Percentiles rank a stretch among this genome's conserved stretches.
phyloP scores from a whole-genome alignment of 2,329 filamentous ascomycete species.

The Fusarium goolgardi region DNA sequence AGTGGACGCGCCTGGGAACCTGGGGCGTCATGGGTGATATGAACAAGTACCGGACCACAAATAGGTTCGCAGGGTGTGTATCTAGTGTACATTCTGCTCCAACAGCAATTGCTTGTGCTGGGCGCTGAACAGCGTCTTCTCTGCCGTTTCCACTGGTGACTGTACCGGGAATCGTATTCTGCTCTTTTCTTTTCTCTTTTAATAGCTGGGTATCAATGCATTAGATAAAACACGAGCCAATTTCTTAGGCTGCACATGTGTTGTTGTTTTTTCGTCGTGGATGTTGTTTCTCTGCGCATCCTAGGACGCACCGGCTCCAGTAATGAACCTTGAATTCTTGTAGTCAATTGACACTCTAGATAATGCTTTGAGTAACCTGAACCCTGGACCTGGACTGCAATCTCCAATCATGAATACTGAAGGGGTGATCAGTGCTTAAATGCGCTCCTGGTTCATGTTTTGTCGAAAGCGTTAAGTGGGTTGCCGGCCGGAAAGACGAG shows the following conservation, averaged over 20 bases:
- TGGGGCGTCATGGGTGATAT: slow-evolving; percentile 38
- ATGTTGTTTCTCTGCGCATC: slow-evolving; percentile 4
- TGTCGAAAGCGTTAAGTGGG: slow-evolving; percentile 39
- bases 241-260: neutral
- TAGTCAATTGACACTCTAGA: neutral
- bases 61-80: slow-evolving; percentile 32
- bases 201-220: slow-evolving; percentile 31
- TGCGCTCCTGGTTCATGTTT: slow-evolving; percentile 33
- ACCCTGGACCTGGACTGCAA: slow-evolving; percentile 1
- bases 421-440: slow-evolving; percentile 35
- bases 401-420: slow-evolving; percentile 1
- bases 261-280: neutral
- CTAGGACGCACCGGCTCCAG: neutral
- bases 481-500: slow-evolving; percentile 24
- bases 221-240: slow-evolving; percentile 8
- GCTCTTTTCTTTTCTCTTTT: slow-evolving; percentile 21
- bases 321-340: neutral
- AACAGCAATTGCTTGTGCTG: slow-evolving; percentile 29
- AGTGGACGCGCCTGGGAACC: slow-evolving; percentile 36
- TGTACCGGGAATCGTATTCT: slow-evolving; percentile 16
- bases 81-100: slow-evolving; percentile 33
- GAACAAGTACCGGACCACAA: slow-evolving; percentile 33
- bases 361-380: neutral
- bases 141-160: slow-evolving; percentile 19
- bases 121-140: slow-evolving; percentile 39